A percentile compares a stretch with the other conserved stretches of the same genome.
Evolutionary conservation across 1,284 basidiomycete species (phyloP).

Genomic region (Microbotryomycetes sp.): DNA sequence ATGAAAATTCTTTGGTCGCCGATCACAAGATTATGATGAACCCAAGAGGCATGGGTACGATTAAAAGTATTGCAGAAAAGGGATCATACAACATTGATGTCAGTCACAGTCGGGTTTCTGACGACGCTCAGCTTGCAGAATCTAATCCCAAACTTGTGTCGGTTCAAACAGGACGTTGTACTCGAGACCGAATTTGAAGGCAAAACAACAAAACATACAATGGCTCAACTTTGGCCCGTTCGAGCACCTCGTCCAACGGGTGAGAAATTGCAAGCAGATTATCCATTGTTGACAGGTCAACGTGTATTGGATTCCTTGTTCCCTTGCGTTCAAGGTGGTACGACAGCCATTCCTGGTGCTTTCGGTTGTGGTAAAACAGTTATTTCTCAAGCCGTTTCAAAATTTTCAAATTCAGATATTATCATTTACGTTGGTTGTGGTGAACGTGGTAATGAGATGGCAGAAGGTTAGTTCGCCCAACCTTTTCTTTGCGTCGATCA

Average conservation of each 20-base stretch:
- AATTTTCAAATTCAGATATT: constrained; percentile 99
- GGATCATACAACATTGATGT: constrained; percentile 89
- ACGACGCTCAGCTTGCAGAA: no score
- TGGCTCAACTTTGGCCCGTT: constrained; percentile 99
- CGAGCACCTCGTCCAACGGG: constrained; percentile 92
- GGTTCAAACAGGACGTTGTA: constrained; percentile 66
- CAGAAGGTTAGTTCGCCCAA: constrained; percentile 62
- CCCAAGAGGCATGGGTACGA: constrained; percentile 88
- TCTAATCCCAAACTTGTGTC: constrained; percentile 4
- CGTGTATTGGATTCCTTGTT: constrained; percentile 95
- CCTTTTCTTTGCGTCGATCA: no score
- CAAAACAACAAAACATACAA: constrained; percentile 83
- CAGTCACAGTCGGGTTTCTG: constrained; percentile 40
- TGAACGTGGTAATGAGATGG: constrained; percentile 69
- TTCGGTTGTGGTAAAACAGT: constrained; percentile 89
- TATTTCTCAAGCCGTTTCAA: constrained; percentile 94
- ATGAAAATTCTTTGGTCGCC: constrained; percentile 93
- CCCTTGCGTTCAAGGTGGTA: constrained; percentile 96
- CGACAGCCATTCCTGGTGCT: constrained; percentile 97
- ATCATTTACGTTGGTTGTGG: constrained; percentile 93
- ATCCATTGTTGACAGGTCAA: constrained; percentile 91
- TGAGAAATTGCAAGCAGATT: constrained; percentile 89
- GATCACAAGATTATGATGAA: constrained; percentile 97
- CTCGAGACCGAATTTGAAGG: constrained; percentile 98
- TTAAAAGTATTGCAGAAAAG: constrained; percentile 89